phyloP scores from a whole-genome alignment of 352 stramenopile species.

The Pythium guiyangense region DNA sequence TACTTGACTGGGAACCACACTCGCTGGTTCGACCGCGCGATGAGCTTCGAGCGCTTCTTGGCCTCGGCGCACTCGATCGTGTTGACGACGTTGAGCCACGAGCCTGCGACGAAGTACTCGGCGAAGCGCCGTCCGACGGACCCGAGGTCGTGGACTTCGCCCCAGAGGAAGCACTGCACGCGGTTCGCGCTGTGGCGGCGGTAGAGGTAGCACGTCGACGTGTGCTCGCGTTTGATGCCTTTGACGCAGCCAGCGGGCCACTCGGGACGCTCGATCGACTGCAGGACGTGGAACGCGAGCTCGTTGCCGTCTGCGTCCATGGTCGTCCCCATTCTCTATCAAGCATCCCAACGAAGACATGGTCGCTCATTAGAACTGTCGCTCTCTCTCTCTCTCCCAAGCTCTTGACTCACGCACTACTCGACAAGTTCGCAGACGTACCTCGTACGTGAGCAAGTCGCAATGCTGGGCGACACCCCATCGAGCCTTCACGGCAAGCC shows the following conservation, averaged over 20 bases:
- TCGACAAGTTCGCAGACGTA: no score
- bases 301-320: constrained; percentile 38
- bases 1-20: neutral
- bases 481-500: constrained; percentile 24
- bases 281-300: constrained; percentile 46
- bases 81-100: constrained; percentile 12
- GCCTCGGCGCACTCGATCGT: constrained; percentile 11
- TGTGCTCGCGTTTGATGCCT: no score
- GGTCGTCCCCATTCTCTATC: constrained; percentile 39
- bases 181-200: no score
- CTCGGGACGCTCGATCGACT: constrained; percentile 54
- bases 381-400: no score
- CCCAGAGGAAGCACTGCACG: no score
- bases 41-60: constrained; percentile 6
- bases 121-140: constrained; percentile 6
- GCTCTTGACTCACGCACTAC: no score
- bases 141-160: constrained; percentile 22
- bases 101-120: constrained; percentile 18
- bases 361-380: no score
- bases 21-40: constrained; percentile 1
- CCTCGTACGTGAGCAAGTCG: constrained; percentile 34
- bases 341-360: neutral
- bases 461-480: constrained; percentile 23
- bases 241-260: no score
- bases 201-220: no score